phyloP scores from a whole-genome alignment of 73 alveolate species.

The Paramecium octaurelia region DNA sequence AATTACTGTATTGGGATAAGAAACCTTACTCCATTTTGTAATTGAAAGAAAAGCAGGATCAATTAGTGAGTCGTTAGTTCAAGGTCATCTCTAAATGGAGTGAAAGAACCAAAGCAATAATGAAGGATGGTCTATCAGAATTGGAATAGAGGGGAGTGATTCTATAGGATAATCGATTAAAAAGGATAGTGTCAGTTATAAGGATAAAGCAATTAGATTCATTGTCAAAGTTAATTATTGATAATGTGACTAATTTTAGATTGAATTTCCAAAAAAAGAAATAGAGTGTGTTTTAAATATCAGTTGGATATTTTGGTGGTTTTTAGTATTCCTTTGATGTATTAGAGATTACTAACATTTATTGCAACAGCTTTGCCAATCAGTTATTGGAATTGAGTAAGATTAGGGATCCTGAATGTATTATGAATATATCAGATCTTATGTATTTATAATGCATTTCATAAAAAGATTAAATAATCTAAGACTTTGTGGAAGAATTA shows the following conservation, averaged over 20 bases:
- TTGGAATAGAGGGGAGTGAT: background rate
- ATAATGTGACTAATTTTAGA: background rate
- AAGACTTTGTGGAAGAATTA: background rate
- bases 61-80: background rate
- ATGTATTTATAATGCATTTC: background rate
- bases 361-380: background rate
- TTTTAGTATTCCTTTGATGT: background rate
- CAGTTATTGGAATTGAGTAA: background rate
- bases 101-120: background rate
- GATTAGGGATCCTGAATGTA: background rate
- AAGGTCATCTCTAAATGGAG: background rate
- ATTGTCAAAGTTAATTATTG: background rate
- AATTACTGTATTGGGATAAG: constrained; percentile 7
- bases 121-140: background rate
- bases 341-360: background rate
- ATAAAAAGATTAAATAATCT: background rate
- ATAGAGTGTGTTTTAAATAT: background rate
- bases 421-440: background rate
- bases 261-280: background rate
- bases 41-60: background rate
- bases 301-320: background rate
- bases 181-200: background rate
- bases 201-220: background rate
- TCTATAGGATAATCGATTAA: background rate
- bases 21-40: background rate